Conservation (phyloP, 306 rosid species). For the Quercus parvula region DNA sequence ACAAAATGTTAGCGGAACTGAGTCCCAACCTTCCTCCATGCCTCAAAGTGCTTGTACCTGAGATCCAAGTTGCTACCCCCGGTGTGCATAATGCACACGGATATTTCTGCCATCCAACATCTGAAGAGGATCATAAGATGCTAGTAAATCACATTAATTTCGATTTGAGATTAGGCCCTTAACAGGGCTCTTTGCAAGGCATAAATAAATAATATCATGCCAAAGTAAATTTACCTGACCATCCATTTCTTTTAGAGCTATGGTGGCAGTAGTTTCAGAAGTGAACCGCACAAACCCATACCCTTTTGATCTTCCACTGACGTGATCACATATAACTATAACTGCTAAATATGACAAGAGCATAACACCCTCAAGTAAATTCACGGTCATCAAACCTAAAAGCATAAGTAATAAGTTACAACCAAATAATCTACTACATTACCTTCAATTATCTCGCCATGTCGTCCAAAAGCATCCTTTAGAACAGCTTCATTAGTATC, state of each 20-base stretch:
- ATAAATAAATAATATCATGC: neutral
- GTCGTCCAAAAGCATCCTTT: constrained; percentile 48
- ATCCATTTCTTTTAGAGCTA: constrained; percentile 50
- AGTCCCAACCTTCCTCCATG: neutral
- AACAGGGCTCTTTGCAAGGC: neutral
- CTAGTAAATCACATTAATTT: neutral
- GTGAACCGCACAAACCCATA: constrained; percentile 57
- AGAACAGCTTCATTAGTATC: constrained; percentile 67
- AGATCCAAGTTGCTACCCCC: constrained; percentile 7
- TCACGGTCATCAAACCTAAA: neutral
- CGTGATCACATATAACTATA: constrained; percentile 60
- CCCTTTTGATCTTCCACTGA: constrained; percentile 61
- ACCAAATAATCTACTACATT: neutral
- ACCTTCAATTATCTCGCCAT: constrained; percentile 68
- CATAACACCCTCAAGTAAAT: neutral
- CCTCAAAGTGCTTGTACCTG: neutral
- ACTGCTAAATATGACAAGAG: constrained; percentile 21
- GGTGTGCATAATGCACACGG: constrained; percentile 46
- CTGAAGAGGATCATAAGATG: constrained; percentile 26
- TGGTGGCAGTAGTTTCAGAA: constrained; percentile 49
- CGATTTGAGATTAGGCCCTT: neutral
- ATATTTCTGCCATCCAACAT: constrained; percentile 55
- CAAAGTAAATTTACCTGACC: constrained; percentile 30
- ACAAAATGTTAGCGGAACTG: neutral
- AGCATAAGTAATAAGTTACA: neutral